phyloP scores from a whole-genome alignment of 768 basidiomycete genomes.

The Thelephora ganbajun region DNA sequence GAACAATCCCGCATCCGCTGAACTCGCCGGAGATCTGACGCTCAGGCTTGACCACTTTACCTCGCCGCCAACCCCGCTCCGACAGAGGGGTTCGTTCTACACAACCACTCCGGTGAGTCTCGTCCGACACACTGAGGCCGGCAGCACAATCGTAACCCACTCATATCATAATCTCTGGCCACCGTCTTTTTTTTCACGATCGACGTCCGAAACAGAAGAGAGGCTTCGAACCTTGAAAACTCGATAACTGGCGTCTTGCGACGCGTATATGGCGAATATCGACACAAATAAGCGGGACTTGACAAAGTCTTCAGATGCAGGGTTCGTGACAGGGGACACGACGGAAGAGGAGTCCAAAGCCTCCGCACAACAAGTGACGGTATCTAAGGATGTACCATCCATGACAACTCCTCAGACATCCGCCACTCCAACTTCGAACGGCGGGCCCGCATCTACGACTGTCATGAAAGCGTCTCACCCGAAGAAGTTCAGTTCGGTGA shows the following conservation, averaged over 20 bases:
- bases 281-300: background rate
- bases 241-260: background rate
- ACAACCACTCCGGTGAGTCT: too few relatives aligned
- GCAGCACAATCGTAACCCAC: background rate
- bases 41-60: too few relatives aligned
- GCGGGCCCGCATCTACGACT: background rate
- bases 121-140: too few relatives aligned
- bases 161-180: background rate
- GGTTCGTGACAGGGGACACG: background rate
- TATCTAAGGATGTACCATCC: background rate
- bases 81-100: too few relatives aligned
- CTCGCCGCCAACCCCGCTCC: too few relatives aligned
- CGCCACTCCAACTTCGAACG: background rate
- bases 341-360: background rate
- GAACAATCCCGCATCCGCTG: too few relatives aligned
- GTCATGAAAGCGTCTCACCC: constrained; percentile 24
- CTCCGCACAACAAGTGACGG: background rate
- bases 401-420: background rate
- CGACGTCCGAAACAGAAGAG: background rate
- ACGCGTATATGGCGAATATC: background rate
- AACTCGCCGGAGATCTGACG: too few relatives aligned
- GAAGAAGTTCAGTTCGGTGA: constrained; percentile 82
- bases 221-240: background rate
- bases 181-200: background rate
- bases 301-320: background rate